Evolutionary conservation across 768 basidiomycete species (phyloP).

Genomic region (Boletellus ananas): DNA sequence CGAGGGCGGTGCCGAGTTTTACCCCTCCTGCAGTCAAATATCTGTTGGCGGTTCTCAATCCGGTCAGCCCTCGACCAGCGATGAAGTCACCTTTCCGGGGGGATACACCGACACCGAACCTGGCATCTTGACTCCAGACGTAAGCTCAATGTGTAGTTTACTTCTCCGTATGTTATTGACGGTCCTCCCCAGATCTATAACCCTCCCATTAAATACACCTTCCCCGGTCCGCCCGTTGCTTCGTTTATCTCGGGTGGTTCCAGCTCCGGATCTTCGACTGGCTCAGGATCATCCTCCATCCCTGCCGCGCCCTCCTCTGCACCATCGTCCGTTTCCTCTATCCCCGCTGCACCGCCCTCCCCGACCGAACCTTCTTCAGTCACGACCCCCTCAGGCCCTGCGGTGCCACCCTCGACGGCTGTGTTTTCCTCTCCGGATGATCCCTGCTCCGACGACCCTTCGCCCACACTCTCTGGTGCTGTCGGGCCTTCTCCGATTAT

Average conservation of each 20-base stretch:
- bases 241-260: slow-evolving; percentile 30
- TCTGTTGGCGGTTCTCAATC: slow-evolving; percentile 27
- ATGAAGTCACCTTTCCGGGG: slow-evolving; percentile 62
- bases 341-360: not conserved
- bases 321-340: not conserved
- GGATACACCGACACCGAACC: slow-evolving; percentile 65
- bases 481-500: too few relatives aligned
- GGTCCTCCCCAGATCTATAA: slow-evolving; percentile 22
- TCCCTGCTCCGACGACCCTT: too few relatives aligned
- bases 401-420: too few relatives aligned
- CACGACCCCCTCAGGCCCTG: too few relatives aligned
- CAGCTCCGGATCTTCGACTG: slow-evolving; percentile 4
- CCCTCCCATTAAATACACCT: slow-evolving; percentile 35
- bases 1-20: slow-evolving; percentile 49
- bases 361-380: too few relatives aligned
- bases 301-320: not conserved
- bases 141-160: slow-evolving; percentile 13
- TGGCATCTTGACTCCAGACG: slow-evolving; percentile 56
- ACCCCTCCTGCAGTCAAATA: slow-evolving; percentile 27
- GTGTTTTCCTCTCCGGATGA: too few relatives aligned
- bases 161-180: not conserved
- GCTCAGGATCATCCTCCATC: slow-evolving; percentile 1
- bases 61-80: slow-evolving; percentile 17
- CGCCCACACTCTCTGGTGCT: too few relatives aligned
- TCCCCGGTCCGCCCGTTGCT: slow-evolving; percentile 52